Conservation (phyloP, 345 rosid species). For the Theobroma cacao region DNA sequence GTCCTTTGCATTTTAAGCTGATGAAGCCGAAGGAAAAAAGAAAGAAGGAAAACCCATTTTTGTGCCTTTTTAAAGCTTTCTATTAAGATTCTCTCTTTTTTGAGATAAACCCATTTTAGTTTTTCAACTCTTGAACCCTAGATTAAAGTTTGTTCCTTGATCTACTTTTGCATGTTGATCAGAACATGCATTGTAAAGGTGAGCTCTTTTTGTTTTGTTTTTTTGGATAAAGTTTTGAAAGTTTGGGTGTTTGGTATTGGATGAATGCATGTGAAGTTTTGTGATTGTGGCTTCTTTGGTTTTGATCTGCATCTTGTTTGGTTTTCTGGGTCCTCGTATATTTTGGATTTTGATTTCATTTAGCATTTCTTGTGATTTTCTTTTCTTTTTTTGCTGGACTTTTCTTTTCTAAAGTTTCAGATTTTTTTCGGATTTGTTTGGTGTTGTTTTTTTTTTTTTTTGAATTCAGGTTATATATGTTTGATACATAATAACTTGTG, state of each 20-base stretch:
- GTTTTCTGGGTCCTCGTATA: neutral
- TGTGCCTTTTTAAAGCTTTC: neutral
- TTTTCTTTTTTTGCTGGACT: neutral
- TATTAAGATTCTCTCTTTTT: neutral
- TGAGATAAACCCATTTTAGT: neutral
- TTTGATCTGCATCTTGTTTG: conserved; percentile 9
- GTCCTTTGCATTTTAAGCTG: neutral
- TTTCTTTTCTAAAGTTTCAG: neutral
- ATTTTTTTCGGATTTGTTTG: neutral
- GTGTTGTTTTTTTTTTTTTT: neutral
- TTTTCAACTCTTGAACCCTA: conserved; percentile 4
- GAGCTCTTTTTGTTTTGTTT: neutral
- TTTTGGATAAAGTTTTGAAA: conserved; percentile 4
- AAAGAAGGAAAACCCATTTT: conserved; percentile 14
- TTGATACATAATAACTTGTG: neutral
- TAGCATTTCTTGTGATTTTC: neutral
- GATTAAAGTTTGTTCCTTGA: conserved; percentile 5
- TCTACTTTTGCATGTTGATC: conserved; percentile 10
- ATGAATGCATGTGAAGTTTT: neutral
- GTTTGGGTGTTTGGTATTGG: neutral
- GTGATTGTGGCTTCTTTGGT: neutral
- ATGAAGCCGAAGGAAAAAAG: neutral
- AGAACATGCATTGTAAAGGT: conserved; percentile 8
- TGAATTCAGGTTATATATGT: neutral
- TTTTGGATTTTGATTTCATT: neutral